Base-by-base conservation (phyloP, 2,329 filamentous ascomycete genomes). In the Penicillium paneum region DNA sequence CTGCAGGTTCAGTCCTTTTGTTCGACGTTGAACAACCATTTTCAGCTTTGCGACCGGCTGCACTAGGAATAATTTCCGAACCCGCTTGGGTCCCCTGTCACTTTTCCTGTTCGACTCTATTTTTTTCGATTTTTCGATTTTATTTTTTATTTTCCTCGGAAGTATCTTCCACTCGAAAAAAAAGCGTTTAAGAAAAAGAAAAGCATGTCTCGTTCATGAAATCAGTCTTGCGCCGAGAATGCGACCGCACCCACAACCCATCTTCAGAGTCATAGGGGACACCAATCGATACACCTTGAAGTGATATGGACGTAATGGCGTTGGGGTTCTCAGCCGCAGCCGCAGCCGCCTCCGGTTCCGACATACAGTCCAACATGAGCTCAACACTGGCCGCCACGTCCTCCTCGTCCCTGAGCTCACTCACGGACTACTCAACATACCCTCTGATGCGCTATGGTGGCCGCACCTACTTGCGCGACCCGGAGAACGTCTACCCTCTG, bases 391-490 rank as follows among this genome's bases (percentile, higher is more conserved):
- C 67, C 31, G 66, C 65, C 21, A 69, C 70, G 32, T 72, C 72
- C 36, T 67, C 71, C 35, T 72, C 72, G 40, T 73, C 71, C 40
- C 55, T 71, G 48, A 61, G 67, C 51, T 69, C 71, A 39, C 57
- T 70, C 21, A 69, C 69, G 24, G 74, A 76, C 59, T 74, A 74
- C 59, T 65, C 65, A 32, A 74, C 71, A 61, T 78, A 76, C 63
- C 85, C 86, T 8, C 88, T 92, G 65, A 76, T 88, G 61, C 76
- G 86, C 60, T 86, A 88, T 66, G 87, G 94, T 76, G 90, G 90
- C 49, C 88, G 91, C 54, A 88, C 88, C 43, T 97, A 93, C 74
- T 82, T 95, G 60, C 85, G 88, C 68, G 90, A 96, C 67, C 78
- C 81, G 8, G 79, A 82, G 2, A 76, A 89, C 29, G 76, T 84